A percentile compares a stretch with the other conserved stretches of the same genome.
These are phyloP conservation scores for Coix lacrymajobi DNA, from an alignment of 176 grass and related monocot species.

Conservation along the genomic window DNA sequence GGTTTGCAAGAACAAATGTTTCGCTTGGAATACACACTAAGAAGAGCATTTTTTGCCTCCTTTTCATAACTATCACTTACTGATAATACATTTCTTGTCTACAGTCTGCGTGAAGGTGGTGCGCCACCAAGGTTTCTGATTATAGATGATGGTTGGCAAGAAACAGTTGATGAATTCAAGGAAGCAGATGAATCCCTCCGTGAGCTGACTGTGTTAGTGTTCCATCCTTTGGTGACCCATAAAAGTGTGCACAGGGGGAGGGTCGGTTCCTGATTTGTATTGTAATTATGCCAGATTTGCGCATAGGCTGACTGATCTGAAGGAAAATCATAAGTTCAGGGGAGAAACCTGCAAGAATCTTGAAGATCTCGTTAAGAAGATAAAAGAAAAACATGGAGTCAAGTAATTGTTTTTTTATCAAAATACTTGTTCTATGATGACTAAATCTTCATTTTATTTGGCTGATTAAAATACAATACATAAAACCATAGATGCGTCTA, in stretches of 20 bases:
- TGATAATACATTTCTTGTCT: not conserved
- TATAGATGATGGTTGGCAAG: slow-evolving; percentile 69
- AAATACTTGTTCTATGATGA: not conserved
- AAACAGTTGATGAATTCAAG: slow-evolving; percentile 32
- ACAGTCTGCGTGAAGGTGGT: slow-evolving; percentile 34
- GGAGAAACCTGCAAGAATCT: slow-evolving; percentile 37
- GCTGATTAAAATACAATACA: not conserved
- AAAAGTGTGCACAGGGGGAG: not conserved
- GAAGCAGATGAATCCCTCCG: slow-evolving; percentile 12
- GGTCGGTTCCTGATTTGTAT: not conserved
- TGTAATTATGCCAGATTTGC: slow-evolving; percentile 44
- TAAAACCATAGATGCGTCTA: slow-evolving; percentile 35
- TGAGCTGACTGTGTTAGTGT: slow-evolving; percentile 29
- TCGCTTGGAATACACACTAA: not conserved
- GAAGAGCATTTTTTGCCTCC: not conserved
- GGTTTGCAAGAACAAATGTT: slow-evolving; percentile 7
- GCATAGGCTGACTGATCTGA: slow-evolving; percentile 28
- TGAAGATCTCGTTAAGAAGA: slow-evolving; percentile 27
- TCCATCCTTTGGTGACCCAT: slow-evolving; percentile 7
- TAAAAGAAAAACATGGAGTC: slow-evolving; percentile 43
- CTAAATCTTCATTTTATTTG: not conserved
- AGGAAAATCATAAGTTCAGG: slow-evolving; percentile 52
- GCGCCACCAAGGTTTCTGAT: slow-evolving; percentile 48
- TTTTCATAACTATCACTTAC: not conserved
- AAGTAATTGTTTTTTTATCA: slow-evolving; percentile 29